Conservation (phyloP, 2,329 filamentous ascomycete genomes). For the Arthrinium puccinioides region DNA sequence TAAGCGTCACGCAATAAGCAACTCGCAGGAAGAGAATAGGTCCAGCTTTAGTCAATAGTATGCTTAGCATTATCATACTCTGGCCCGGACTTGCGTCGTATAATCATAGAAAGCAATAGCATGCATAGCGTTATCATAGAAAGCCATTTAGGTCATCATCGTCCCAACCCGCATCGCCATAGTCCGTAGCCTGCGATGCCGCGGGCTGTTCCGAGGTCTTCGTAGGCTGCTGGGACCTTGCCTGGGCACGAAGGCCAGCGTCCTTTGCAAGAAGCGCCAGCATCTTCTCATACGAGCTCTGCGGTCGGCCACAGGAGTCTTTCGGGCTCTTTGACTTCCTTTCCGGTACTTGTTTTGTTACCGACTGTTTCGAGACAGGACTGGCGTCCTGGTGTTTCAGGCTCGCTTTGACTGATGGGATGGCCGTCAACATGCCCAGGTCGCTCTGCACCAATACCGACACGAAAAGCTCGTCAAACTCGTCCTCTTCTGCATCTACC, state of each 20-base stretch:
- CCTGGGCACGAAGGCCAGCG: neutral
- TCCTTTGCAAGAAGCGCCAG: constrained; percentile 7
- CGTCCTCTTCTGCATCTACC: constrained; percentile 1
- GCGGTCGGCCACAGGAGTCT: constrained; percentile 3
- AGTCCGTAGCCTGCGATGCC: constrained; percentile 22
- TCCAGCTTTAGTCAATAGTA: too few relatives aligned
- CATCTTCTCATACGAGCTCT: constrained; percentile 14
- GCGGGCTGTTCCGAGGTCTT: neutral
- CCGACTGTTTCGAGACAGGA: neutral
- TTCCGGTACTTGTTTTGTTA: neutral
- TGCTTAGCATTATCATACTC: too few relatives aligned
- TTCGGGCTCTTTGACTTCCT: constrained; percentile 2
- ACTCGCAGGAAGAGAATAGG: too few relatives aligned
- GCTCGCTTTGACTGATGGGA: neutral
- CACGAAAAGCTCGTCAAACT: constrained; percentile 1
- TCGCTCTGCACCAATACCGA: neutral
- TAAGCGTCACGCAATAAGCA: too few relatives aligned
- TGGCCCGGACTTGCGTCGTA: too few relatives aligned
- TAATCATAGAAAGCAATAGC: too few relatives aligned
- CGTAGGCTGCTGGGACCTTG: neutral
- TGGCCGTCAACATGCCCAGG: neutral
- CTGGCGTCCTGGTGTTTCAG: neutral
- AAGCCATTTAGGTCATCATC: constrained; percentile 13
- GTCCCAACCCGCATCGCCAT: constrained; percentile 16
- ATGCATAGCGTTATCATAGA: too few relatives aligned